Conservation (phyloP, 306 rosid species). For the Fragaria nilgerrensis region DNA sequence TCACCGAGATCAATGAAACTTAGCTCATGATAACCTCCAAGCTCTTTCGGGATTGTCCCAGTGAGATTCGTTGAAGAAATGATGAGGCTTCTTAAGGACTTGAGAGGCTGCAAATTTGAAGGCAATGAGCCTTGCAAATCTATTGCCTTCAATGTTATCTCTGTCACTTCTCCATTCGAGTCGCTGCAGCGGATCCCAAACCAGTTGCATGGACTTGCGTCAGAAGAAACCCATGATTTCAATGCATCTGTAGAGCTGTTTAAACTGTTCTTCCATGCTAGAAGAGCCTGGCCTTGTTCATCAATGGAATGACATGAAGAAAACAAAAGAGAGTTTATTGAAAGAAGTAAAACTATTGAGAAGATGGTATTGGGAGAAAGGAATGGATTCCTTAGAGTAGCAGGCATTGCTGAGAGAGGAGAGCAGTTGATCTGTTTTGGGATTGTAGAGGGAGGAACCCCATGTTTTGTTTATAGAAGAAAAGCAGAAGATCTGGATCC, state of each 20-base stretch:
- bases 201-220: constrained; percentile 74
- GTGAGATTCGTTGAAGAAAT: constrained; percentile 62
- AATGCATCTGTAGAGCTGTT: constrained; percentile 43
- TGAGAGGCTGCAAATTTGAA: constrained; percentile 60
- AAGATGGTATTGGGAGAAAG: constrained; percentile 35
- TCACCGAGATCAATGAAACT: constrained; percentile 51
- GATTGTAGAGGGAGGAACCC: constrained; percentile 88
- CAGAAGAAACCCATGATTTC: constrained; percentile 59
- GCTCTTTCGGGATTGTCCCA: constrained; percentile 59
- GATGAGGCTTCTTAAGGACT: constrained; percentile 46
- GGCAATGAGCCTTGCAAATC: constrained; percentile 79
- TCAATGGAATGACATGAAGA: constrained; percentile 57
- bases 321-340: constrained; percentile 46
- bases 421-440: constrained; percentile 63
- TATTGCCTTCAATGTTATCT: constrained; percentile 50
- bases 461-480: constrained; percentile 92
- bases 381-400: constrained; percentile 53
- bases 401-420: constrained; percentile 78
- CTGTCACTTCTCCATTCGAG: constrained; percentile 47
- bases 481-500: constrained; percentile 55
- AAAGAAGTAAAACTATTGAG: constrained; percentile 42
- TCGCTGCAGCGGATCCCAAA: constrained; percentile 64
- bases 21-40: constrained; percentile 60
- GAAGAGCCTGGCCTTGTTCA: constrained; percentile 78
- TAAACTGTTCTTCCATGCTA: constrained; percentile 71